phyloP scores from a whole-genome alignment of 2,329 filamentous ascomycete species.

The Graphiopsis chlorocephala region DNA sequence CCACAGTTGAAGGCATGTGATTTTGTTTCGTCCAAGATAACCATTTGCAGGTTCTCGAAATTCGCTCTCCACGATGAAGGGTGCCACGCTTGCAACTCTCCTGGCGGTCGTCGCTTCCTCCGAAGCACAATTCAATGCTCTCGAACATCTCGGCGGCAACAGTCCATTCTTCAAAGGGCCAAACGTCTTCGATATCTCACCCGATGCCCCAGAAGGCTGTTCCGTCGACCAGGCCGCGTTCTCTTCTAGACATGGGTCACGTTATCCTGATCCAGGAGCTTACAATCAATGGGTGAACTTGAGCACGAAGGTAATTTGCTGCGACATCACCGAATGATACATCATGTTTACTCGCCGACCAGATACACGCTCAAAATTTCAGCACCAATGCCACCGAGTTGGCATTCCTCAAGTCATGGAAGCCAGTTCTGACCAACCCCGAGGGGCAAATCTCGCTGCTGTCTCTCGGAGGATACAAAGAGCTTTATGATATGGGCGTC shows the following conservation, averaged over 20 bases:
- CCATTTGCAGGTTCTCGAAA: not conserved
- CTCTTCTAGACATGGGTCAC: constrained; percentile 59
- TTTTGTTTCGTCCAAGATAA: not conserved
- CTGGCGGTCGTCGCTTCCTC: constrained; percentile 12
- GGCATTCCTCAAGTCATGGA: constrained; percentile 58
- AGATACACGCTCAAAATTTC: constrained; percentile 56
- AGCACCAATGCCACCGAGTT: constrained; percentile 51
- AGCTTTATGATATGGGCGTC: constrained; percentile 57
- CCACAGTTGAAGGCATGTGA: not conserved
- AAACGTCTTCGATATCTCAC: constrained; percentile 55
- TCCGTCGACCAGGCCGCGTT: constrained; percentile 61
- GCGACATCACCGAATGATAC: not conserved
- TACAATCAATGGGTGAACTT: constrained; percentile 54
- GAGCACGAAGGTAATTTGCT: constrained; percentile 21
- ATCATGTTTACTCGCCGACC: not conserved
- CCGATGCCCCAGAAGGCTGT: constrained; percentile 56
- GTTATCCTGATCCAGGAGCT: constrained; percentile 61
- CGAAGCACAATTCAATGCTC: constrained; percentile 22
- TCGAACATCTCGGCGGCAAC: constrained; percentile 40
- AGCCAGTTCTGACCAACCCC: constrained; percentile 55
- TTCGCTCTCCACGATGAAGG: not conserved
- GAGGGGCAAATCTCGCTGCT: constrained; percentile 57
- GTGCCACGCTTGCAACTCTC: constrained; percentile 4
- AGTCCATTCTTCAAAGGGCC: constrained; percentile 49
- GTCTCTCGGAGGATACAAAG: constrained; percentile 62